Evolutionary conservation across 441 rosid genomes (phyloP).

Genomic region (Croton laevigatus): DNA sequence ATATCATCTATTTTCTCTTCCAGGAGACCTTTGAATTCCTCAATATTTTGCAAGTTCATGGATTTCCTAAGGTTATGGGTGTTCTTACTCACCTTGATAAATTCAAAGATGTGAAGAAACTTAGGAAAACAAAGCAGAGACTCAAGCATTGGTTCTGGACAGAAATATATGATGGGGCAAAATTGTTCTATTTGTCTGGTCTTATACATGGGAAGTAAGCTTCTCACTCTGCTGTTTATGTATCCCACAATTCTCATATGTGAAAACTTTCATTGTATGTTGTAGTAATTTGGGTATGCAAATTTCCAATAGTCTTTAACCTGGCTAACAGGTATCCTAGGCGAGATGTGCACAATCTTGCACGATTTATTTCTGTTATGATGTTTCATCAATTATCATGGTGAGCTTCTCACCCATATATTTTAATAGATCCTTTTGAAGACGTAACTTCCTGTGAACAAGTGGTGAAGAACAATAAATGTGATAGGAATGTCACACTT

Average conservation of each 20-base stretch:
- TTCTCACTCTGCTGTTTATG: conserved; percentile 14
- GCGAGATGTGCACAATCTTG: conserved; percentile 79
- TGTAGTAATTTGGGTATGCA: conserved; percentile 1
- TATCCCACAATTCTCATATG: not conserved
- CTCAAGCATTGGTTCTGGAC: conserved; percentile 98
- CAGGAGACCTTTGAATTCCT: conserved; percentile 98
- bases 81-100: conserved; percentile 93
- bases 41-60: conserved; percentile 89
- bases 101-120: conserved; percentile 84
- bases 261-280: not conserved
- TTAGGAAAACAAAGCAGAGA: conserved; percentile 80
- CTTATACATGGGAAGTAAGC: conserved; percentile 85
- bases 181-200: conserved; percentile 89
- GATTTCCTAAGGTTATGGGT: conserved; percentile 92
- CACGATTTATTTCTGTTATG: conserved; percentile 78
- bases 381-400: conserved; percentile 75
- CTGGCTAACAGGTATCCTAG: conserved; percentile 54
- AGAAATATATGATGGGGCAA: conserved; percentile 86
- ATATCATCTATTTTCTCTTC: conserved; percentile 14
- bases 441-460: conserved; percentile 89
- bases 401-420: conserved; percentile 91
- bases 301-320: conserved; percentile 5
- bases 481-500: conserved; percentile 79
- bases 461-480: conserved; percentile 63
- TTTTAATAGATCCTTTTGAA: conserved; percentile 87